Base-by-base conservation (phyloP, 208 protist genomes). In the Leishmania guyanensis region DNA sequence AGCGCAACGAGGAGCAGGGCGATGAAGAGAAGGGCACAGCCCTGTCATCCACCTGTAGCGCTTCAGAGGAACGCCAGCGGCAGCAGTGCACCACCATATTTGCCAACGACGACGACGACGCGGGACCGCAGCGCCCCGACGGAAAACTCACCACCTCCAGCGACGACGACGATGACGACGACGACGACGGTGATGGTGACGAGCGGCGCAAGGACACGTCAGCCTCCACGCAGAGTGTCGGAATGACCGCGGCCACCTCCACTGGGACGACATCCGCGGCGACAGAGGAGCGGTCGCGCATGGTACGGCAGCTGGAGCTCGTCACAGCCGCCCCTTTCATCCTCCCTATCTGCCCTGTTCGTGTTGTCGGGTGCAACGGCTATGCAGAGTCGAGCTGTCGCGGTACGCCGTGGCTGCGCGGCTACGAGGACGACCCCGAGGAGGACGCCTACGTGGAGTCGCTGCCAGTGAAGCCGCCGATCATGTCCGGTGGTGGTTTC, bases 371-470 rank as follows among this genome's bases (percentile, higher is more conserved):
- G 43, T 91, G 83, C 77, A 86, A 87, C 72, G 83, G 78, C 17
- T 73, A 86, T 26, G 60, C 86, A 12, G 86, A 89, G 76, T 81
- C 82, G 14, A 79, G 51, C 20, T 91, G 86, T 71, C 90, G 90
- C 51, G 90, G 88, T 20, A 91, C 88, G 48, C 82, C 88, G 70
- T 93, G 90, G 90, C 82, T 91, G 65, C 88, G 88, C 53, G 88
- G 88, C 65, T 75, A 84, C 51, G 81, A 90, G n/a, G 81, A 90
- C 58, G 88, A 90, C 9, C 81, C 87, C 9, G 83, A 88, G 65
- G 88, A 93, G 69, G 88, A 93, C 65, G 83, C 79, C 10, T 88
- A 94, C 77, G 82, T 90, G n/a, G 86, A 92, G 58, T 82, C 75
- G 3, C 84, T 89, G 68, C 71, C 80, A 9, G 84, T 84, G 51